These are phyloP conservation scores for Letharia columbiana DNA, from an alignment of 495 filamentous ascomycete genomes.

Conservation along the genomic window DNA sequence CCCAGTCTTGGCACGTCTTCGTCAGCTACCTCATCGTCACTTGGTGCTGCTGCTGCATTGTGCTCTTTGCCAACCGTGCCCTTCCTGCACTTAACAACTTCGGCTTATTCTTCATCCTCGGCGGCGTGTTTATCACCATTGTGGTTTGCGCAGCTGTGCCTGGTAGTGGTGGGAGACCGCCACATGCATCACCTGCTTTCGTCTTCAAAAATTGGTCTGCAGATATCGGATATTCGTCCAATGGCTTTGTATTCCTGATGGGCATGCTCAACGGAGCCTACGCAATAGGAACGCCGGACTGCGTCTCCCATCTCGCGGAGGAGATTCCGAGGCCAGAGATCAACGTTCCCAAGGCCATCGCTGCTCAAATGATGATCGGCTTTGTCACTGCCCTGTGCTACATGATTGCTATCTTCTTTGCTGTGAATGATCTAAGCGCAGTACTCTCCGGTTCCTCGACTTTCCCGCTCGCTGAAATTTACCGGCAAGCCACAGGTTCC, in stretches of 20 bases:
- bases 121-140: constrained; percentile 61
- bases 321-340: constrained; percentile 56
- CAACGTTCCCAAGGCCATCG: constrained; percentile 44
- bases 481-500: constrained; percentile 64
- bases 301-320: constrained; percentile 70
- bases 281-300: constrained; percentile 70
- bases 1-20: constrained; percentile 64
- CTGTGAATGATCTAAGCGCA: constrained; percentile 35
- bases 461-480: constrained; percentile 72
- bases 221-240: constrained; percentile 53
- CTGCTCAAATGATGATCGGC: constrained; percentile 42
- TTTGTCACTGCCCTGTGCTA: constrained; percentile 43
- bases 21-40: constrained; percentile 57
- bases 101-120: constrained; percentile 60
- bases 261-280: constrained; percentile 83
- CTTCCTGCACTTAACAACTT: constrained; percentile 57
- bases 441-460: constrained; percentile 37
- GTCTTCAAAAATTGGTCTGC: constrained; percentile 62
- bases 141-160: constrained; percentile 73
- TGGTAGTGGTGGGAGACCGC: constrained; percentile 25
- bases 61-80: constrained; percentile 60
- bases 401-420: constrained; percentile 45
- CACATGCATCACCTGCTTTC: constrained; percentile 46
- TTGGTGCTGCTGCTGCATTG: constrained; percentile 54
- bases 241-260: constrained; percentile 67